Percentiles rank a stretch among this genome's conserved stretches.
Evolutionary conservation across 306 rosid genomes (phyloP).

Genomic region (Trifolium subterraneum): DNA sequence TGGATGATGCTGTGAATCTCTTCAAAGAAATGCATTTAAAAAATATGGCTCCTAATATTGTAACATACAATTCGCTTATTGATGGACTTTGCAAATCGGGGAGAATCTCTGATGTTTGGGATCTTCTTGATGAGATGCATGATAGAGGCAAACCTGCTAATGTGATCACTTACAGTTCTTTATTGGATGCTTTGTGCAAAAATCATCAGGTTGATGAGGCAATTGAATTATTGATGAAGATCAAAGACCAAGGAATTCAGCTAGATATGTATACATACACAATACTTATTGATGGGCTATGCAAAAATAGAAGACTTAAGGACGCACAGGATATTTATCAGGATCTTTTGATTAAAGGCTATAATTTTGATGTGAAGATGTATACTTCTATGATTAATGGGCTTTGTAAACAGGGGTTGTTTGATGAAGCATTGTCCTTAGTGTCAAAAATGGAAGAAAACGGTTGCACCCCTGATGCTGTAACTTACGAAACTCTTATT

Average conservation of each 20-base stretch:
- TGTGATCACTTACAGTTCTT: not conserved
- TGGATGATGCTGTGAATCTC: conserved; percentile 37
- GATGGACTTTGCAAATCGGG: conserved; percentile 21
- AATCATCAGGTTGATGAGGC: not conserved
- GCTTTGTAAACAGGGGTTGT: not conserved
- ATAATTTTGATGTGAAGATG: not conserved
- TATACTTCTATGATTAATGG: conserved; percentile 2
- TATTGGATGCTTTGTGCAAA: not conserved
- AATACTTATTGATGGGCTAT: not conserved
- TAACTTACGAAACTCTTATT: not conserved
- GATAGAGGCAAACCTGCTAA: not conserved
- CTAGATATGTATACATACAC: not conserved
- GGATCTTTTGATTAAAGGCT: not conserved
- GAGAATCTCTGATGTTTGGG: not conserved
- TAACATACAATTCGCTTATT: conserved; percentile 12
- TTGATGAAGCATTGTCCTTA: not conserved
- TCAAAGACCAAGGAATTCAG: not conserved
- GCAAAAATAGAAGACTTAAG: not conserved
- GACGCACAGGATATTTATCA: not conserved
- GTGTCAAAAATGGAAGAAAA: not conserved
- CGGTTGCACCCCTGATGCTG: not conserved
- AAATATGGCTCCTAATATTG: not conserved
- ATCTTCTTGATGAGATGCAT: not conserved
- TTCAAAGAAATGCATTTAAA: conserved; percentile 22
- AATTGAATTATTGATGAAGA: not conserved